Evolutionary conservation across 164 flowering plant genomes (phyloP), one percentile per base, ranked within the genome.

Genomic region (Magnolia officinalis): DNA sequence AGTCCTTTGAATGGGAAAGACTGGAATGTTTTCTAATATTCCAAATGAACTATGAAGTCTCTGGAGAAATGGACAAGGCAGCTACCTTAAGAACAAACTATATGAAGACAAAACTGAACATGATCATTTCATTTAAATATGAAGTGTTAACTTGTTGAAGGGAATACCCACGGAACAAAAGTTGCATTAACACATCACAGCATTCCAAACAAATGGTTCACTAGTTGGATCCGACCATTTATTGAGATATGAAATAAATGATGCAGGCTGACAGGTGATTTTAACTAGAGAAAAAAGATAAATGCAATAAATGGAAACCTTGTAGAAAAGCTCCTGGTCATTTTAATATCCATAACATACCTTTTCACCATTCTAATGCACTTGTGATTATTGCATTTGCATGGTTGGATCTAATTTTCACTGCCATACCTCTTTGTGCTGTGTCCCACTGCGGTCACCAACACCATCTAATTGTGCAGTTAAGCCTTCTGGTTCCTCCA

Each of bases 371-470:
- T 63, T 50, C 49, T 64, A 24, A 63, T 21, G 45, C 8, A 61
- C 7, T 73, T 23, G 13, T 5, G 14, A 9, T 18, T 52, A 19
- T 24, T 31, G 7, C 55, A 67, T 67, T 58, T 68, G 72, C 37
- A 67, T 26, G 10, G 4, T 20, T 1, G 10, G 7, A 69, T 69
- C 19, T 2, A 52, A 16, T 67, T 3, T 50, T 10, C 23, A 10
- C 24, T 14, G 29, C 23, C 68, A 20, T 81, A 93, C 97, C 91
- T 92, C 95, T 80, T 81, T 88, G 72, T 78, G 82, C 74, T 73
- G 84, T 69, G 81, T 79, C 74, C 74, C 84, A 76, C 79, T 83
- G 72, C 59, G 74, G 67, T 72, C 83, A 63, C 65, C 71, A 64
- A 73, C 83, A 65, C 24, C 83, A 75, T 82, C 87, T 65, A 76